Conservation (phyloP, 352 stramenopile genomes). For the Phytophthora macrochlamydospora region DNA sequence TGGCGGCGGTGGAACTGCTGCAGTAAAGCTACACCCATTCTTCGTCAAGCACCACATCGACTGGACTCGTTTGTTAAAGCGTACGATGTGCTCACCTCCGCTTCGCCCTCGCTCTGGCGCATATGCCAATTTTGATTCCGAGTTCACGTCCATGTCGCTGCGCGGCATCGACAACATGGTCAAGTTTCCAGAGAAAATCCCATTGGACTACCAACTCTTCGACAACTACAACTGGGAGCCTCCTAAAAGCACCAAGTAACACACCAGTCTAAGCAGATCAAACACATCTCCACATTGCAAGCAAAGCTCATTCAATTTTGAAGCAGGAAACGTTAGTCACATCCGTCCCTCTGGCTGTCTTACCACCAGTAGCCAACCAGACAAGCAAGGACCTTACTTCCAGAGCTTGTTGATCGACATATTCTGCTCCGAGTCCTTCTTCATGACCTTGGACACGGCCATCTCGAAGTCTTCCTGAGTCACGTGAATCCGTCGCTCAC, state of each 20-base stretch:
- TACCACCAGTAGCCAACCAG: conserved; percentile 19
- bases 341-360: background rate
- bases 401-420: conserved; percentile 99
- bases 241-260: conserved; percentile 31
- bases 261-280: conserved; percentile 11
- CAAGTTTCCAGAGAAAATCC: conserved; percentile 75
- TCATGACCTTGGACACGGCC: conserved; percentile 99
- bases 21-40: conserved; percentile 72
- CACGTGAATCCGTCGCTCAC: conserved; percentile 99
- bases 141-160: conserved; percentile 87
- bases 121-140: conserved; percentile 85
- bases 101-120: conserved; percentile 69
- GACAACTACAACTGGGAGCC: conserved; percentile 89
- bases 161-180: conserved; percentile 73
- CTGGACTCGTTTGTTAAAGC: conserved; percentile 56
- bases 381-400: conserved; percentile 91
- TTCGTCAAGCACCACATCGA: conserved; percentile 69
- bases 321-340: conserved; percentile 6
- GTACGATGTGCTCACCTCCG: conserved; percentile 50
- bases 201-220: conserved; percentile 85
- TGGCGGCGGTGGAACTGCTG: conserved; percentile 32
- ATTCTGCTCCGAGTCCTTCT: conserved; percentile 98
- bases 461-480: conserved; percentile 99
- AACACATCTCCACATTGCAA: conserved; percentile 14
- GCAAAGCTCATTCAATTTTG: conserved; percentile 40